phyloP scores from a whole-genome alignment of 768 basidiomycete genomes.

The Lentinula edodes region DNA sequence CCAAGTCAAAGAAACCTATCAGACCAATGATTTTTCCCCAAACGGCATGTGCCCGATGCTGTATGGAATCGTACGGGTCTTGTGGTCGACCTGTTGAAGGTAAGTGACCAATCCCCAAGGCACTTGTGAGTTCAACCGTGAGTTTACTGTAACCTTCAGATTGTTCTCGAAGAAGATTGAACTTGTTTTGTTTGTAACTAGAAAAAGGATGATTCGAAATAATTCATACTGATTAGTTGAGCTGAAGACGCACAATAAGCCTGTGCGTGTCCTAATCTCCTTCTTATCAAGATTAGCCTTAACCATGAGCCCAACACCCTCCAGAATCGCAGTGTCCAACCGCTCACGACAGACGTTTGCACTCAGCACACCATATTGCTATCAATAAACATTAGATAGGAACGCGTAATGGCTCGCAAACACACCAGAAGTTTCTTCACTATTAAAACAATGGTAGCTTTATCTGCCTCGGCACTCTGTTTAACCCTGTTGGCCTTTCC shows the following conservation, averaged over 20 bases:
- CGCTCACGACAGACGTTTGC: slow-evolving; percentile 66
- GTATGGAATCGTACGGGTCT: slow-evolving; percentile 52
- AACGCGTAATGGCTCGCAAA: slow-evolving; percentile 3
- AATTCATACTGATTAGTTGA: background rate
- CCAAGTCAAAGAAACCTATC: slow-evolving; percentile 94
- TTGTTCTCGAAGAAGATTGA: slow-evolving; percentile 94
- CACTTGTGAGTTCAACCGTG: slow-evolving; percentile 73
- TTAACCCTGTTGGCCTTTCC: slow-evolving; percentile 42
- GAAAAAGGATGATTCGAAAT: slow-evolving; percentile 1
- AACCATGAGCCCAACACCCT: slow-evolving; percentile 60
- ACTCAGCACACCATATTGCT: slow-evolving; percentile 57
- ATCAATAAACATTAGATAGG: background rate
- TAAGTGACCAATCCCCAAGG: slow-evolving; percentile 71
- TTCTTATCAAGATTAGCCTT: slow-evolving; percentile 66
- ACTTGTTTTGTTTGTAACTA: slow-evolving; percentile 97
- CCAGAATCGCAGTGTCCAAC: slow-evolving; percentile 60
- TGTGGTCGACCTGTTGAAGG: slow-evolving; percentile 57
- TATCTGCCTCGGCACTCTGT: slow-evolving; percentile 56
- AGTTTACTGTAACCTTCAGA: slow-evolving; percentile 97
- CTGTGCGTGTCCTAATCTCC: slow-evolving; percentile 75
- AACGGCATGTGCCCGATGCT: slow-evolving; percentile 59
- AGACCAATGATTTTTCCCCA: slow-evolving; percentile 86
- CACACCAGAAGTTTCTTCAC: slow-evolving; percentile 61
- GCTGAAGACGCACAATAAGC: slow-evolving; percentile 60
- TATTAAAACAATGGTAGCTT: slow-evolving; percentile 49